phyloP scores from a whole-genome alignment of 2,329 filamentous ascomycete genomes.

The Cadophora luteo-olivacea region DNA sequence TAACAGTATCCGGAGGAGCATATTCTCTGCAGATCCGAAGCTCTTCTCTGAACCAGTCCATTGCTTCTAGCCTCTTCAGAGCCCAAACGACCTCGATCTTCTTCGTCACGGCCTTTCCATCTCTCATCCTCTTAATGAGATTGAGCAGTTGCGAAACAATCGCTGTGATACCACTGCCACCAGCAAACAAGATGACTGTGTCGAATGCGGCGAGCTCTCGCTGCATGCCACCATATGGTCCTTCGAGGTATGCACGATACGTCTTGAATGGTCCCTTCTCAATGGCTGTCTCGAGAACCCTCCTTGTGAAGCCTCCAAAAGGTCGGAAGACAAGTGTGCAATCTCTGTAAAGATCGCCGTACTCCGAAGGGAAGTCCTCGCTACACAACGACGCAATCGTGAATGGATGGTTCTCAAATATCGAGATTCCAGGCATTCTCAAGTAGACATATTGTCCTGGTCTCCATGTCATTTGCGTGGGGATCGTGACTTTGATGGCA shows the following conservation, averaged over 20 bases:
- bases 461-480: constrained; percentile 90
- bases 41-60: constrained; percentile 98
- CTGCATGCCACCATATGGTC: constrained; percentile 94
- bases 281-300: constrained; percentile 81
- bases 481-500: constrained; percentile 93
- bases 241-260: constrained; percentile 90
- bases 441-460: constrained; percentile 96
- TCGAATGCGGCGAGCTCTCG: constrained; percentile 91
- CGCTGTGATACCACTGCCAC: constrained; percentile 93
- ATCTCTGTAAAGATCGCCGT: constrained; percentile 86
- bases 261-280: constrained; percentile 90
- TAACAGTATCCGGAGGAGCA: constrained; percentile 85
- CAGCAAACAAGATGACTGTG: constrained; percentile 89
- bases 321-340: constrained; percentile 92
- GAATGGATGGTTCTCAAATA: constrained; percentile 94
- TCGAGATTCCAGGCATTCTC: constrained; percentile 88
- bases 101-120: constrained; percentile 91
- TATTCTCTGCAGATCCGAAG: constrained; percentile 89
- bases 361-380: constrained; percentile 90
- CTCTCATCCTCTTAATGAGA: constrained; percentile 95
- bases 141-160: constrained; percentile 90
- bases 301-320: constrained; percentile 87
- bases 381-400: constrained; percentile 93
- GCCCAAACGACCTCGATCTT: constrained; percentile 95
- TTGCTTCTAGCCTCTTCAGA: constrained; percentile 85